Evolutionary conservation across 176 grass and related monocot genomes (phyloP).

Genomic region (Carex parvula): DNA sequence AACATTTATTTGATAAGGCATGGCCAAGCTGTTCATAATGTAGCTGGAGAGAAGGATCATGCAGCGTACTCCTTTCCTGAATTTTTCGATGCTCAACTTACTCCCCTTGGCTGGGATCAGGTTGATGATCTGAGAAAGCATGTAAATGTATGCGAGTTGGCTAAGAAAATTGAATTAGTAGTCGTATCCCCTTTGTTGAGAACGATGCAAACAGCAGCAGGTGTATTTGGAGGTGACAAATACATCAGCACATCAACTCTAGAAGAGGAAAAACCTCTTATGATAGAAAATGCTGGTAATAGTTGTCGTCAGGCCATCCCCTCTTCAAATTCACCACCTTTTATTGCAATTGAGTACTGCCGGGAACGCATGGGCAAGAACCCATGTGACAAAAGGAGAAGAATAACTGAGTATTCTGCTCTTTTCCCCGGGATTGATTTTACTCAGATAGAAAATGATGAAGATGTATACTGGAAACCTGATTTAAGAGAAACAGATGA

Average conservation of each 20-base stretch:
- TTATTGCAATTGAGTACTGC: slow-evolving; percentile 73
- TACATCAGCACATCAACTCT: slow-evolving; percentile 27
- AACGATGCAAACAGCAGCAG: slow-evolving; percentile 92
- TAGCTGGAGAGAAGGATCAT: slow-evolving; percentile 62
- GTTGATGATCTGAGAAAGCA: slow-evolving; percentile 58
- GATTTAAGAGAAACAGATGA: slow-evolving; percentile 65
- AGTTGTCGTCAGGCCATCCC: slow-evolving; percentile 48
- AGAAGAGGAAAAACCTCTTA: slow-evolving; percentile 34
- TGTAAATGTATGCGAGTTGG: slow-evolving; percentile 46
- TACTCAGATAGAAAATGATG: slow-evolving; percentile 80
- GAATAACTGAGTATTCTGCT: slow-evolving; percentile 56
- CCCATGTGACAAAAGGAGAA: slow-evolving; percentile 92
- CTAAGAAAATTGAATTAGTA: slow-evolving; percentile 71
- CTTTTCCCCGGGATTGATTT: slow-evolving; percentile 90
- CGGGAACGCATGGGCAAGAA: slow-evolving; percentile 63
- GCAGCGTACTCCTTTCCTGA: slow-evolving; percentile 33
- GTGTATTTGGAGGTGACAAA: slow-evolving; percentile 72
- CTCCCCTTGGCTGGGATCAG: slow-evolving; percentile 1
- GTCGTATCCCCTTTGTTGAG: slow-evolving; percentile 73
- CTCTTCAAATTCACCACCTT: slow-evolving; percentile 56
- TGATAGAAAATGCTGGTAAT: slow-evolving; percentile 60
- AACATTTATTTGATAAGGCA: slow-evolving; percentile 89
- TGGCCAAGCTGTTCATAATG: slow-evolving; percentile 84
- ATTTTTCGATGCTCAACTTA: slow-evolving; percentile 46
- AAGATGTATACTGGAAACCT: slow-evolving; percentile 68